These are phyloP conservation scores for Solanum ossicruentum DNA, from an alignment of 257 asterid genomes.

Conservation along the genomic window DNA sequence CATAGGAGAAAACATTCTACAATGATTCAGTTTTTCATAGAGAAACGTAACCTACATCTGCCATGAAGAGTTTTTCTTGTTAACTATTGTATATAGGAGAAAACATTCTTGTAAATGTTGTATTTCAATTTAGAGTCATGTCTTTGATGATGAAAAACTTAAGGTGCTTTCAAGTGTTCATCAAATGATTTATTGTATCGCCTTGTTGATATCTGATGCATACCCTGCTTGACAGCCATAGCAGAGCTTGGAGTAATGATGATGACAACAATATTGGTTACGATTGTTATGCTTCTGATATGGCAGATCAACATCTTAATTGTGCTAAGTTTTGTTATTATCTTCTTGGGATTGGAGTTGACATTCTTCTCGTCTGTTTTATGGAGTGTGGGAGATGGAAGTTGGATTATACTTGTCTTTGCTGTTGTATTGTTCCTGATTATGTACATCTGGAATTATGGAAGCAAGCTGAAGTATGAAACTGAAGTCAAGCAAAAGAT, in stretches of 20 bases:
- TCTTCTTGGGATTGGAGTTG: conserved; percentile 81
- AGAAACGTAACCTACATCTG: neutral
- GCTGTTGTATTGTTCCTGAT: conserved; percentile 60
- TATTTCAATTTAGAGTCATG: neutral
- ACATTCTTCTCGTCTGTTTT: conserved; percentile 75
- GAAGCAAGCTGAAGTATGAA: conserved; percentile 83
- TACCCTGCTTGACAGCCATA: conserved; percentile 42
- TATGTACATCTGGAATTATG: conserved; percentile 94
- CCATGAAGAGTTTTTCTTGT: neutral
- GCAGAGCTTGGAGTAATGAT: conserved; percentile 99
- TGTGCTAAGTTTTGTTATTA: conserved; percentile 48
- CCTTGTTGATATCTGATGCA: conserved; percentile 19
- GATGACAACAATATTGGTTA: conserved; percentile 79
- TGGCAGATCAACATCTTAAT: conserved; percentile 80
- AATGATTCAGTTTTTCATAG: neutral
- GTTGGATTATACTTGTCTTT: conserved; percentile 90
- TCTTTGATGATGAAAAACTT: neutral
- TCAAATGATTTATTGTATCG: neutral
- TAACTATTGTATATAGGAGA: neutral
- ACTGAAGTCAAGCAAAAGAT: conserved; percentile 81
- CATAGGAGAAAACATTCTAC: neutral
- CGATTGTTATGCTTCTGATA: conserved; percentile 93
- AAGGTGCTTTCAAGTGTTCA: neutral
- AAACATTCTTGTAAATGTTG: neutral
- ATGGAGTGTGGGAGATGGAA: conserved; percentile 92